These are phyloP conservation scores for Podila verticillata DNA, from an alignment of 192 early-diverging fungal genomes.

Conservation along the genomic window DNA sequence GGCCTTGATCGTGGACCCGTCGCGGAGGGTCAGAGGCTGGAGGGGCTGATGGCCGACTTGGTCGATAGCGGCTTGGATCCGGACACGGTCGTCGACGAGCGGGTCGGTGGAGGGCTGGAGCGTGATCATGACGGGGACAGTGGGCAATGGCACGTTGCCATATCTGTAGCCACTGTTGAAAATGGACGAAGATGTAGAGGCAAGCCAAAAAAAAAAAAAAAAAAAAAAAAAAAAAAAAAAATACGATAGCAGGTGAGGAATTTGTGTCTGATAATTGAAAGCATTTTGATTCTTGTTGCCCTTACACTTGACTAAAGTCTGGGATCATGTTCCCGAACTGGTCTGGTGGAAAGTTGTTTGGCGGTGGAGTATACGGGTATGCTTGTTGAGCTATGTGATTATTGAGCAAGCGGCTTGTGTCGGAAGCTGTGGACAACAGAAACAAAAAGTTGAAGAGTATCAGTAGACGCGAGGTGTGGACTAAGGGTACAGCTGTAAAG, in stretches of 20 bases:
- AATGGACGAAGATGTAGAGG: background rate
- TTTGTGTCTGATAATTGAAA: background rate
- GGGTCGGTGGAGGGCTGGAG: conserved; percentile 34
- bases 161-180: conserved; percentile 31
- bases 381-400: background rate
- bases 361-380: conserved; percentile 24
- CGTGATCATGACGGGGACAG: conserved; percentile 17
- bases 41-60: conserved; percentile 17
- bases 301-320: conserved; percentile 48
- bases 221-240: too few relatives aligned
- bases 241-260: background rate
- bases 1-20: conserved; percentile 19
- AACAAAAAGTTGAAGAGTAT: too few relatives aligned
- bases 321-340: conserved; percentile 27
- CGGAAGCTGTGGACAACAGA: background rate
- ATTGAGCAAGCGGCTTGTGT: too few relatives aligned
- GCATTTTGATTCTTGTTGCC: background rate
- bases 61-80: conserved; percentile 42
- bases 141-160: conserved; percentile 30
- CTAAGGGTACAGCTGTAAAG: too few relatives aligned
- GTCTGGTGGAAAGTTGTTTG: conserved; percentile 31
- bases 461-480: too few relatives aligned
- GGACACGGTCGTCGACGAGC: conserved; percentile 23
- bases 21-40: background rate
- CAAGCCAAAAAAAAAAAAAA: background rate